Base-by-base conservation (phyloP, 2,329 filamentous ascomycete genomes). In the Fusarium phyllophilum region DNA sequence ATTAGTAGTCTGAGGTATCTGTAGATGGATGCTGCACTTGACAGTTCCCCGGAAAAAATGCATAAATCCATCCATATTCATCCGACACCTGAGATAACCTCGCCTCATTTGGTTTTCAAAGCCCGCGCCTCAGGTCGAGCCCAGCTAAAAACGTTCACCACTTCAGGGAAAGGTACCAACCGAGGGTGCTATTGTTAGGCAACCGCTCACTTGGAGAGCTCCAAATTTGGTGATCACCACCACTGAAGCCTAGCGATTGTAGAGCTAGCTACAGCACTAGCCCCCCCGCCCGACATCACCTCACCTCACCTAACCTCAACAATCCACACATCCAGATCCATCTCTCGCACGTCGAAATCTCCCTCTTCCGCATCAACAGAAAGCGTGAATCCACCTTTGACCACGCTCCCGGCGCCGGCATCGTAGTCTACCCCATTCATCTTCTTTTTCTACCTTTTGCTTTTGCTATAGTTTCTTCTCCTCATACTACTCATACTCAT, bases 341-440 rank as follows among this genome's bases (percentile, higher is more conserved):
- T 46, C 36, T 57, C 65, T 68, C 66, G 48, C 71, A 66, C 60
- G 64, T 31, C 51, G 36, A 68, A 71, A 68, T 66, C 64, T 69
- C 61, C 61, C 71, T 59, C 70, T 68, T 71, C 58, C 58, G 67
- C 45, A 69, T 56, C 63, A 68, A 54, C 62, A 73, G 63, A 73
- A 52, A 70, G 46, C 44, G 66, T 73, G 60, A 73, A 73, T 71
- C 72, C 70, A 71, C 70, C 61, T 60, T 73, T 56, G 62, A 74
- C 71, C 63, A 72, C 67, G 56, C 68, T 66, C 64, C 70, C 71
- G 66, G 70, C 68, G 68, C 72, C 72, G 74, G 63, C 68, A 74
- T 75, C 64, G 64, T 74, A 52, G 31, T 52, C 48, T 36, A 57
- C 55, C 60, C 49, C 62, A 54, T 56, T 62, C 71, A 59, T 63